Percentiles rank a stretch among this genome's conserved stretches.
Evolutionary conservation across 2,329 filamentous ascomycete species (phyloP).

Genomic region (Epichloe aotearoae): DNA sequence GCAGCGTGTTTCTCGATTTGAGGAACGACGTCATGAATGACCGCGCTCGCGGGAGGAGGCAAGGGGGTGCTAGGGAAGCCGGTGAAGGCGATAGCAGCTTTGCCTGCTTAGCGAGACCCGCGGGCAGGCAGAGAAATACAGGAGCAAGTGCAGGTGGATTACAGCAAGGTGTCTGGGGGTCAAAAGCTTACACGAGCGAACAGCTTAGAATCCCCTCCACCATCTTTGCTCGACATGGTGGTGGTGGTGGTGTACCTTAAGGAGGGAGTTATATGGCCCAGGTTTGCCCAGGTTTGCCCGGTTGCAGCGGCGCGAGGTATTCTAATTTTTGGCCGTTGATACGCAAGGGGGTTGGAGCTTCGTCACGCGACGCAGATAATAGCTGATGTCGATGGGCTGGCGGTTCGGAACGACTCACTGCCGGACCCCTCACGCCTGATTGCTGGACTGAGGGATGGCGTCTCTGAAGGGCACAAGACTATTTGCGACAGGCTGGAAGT

Average conservation of each 20-base stretch:
- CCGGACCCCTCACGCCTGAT: neutral
- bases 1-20: neutral
- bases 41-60: neutral
- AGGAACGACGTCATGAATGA: neutral
- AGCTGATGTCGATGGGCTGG: slow-evolving; percentile 1
- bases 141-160: slow-evolving; percentile 2
- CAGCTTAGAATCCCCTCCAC: slow-evolving; percentile 95
- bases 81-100: neutral
- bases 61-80: neutral
- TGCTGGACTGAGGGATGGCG: neutral
- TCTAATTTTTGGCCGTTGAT: neutral
- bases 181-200: slow-evolving; percentile 73
- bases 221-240: slow-evolving; percentile 39
- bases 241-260: neutral
- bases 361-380: slow-evolving; percentile 9
- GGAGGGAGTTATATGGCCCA: neutral
- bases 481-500: neutral
- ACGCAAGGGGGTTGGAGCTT: neutral
- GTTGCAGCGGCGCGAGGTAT: neutral
- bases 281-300: neutral
- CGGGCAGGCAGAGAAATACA: neutral
- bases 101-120: neutral
- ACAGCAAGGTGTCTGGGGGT: neutral
- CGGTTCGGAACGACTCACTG: neutral
- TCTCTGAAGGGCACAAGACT: neutral